Base-by-base conservation (phyloP, 768 basidiomycete genomes). In the Termitomyces sp. region DNA sequence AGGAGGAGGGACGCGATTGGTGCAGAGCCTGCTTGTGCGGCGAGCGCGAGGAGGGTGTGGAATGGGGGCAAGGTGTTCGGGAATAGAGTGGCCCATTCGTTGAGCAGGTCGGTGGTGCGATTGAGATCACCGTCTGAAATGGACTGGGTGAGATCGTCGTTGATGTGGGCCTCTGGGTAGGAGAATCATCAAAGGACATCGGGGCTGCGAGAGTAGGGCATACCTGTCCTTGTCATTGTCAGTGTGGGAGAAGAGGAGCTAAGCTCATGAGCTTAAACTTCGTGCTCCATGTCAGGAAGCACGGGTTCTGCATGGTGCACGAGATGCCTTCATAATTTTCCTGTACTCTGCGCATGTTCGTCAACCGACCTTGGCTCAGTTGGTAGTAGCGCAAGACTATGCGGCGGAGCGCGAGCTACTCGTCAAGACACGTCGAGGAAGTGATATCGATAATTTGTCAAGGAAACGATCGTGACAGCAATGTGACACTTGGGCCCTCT, bases 311-410 rank as follows among this genome's bases (percentile, higher is more conserved):
- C 8, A 8, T 2, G 5, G 29, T 31, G 29, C 29, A 4, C 29
- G 3, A 31, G 2, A 31, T 31, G n/a, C n/a, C n/a, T n/a, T n/a
- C n/a, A n/a, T n/a, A n/a, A n/a, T n/a, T n/a, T n/a, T n/a, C n/a
- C n/a, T n/a, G n/a, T n/a, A n/a, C n/a, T n/a, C n/a, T n/a, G n/a
- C n/a, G n/a, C n/a, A n/a, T n/a, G n/a, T 29, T 29, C 29, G 12
- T 32, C 8, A 32, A 32, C 52, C 46, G 52, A 46, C 57, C 37
- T 47, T 59, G 56, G 59, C 59, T 59, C 54, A 56, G 54, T 50
- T 60, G 59, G 59, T 43, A 60, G 59, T n/a, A 59, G 59, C 59
- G 59, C 39, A 39, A 59, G 59, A 59, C 55, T 60, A 51, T 60
- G n/a, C n/a, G n/a, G n/a, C n/a, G n/a, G n/a, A n/a, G n/a, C n/a